These are phyloP conservation scores for Populus euphratica DNA, from an alignment of 345 rosid species.

Conservation along the genomic window DNA sequence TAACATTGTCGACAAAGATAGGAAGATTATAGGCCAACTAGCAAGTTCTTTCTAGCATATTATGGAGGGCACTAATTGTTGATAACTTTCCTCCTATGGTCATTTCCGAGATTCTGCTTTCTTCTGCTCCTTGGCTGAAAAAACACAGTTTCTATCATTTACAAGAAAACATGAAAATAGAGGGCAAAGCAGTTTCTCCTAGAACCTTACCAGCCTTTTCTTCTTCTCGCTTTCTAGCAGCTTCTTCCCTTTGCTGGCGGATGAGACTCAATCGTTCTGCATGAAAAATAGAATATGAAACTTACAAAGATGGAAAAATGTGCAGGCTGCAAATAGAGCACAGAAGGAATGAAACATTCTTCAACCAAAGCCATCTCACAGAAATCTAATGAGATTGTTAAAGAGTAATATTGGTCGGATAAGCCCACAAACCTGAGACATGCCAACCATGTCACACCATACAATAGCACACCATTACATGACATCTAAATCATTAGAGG, in stretches of 20 bases:
- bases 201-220: conserved; percentile 55
- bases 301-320: neutral
- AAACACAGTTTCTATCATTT: conserved; percentile 5
- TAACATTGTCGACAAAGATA: neutral
- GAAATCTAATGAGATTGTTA: no score
- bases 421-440: neutral
- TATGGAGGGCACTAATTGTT: neutral
- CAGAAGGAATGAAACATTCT: neutral
- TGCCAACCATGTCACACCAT: neutral
- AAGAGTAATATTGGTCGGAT: neutral
- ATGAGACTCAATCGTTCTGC: conserved; percentile 79
- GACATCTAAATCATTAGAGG: neutral
- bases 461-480: neutral
- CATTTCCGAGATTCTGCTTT: conserved; percentile 58
- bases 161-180: neutral
- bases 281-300: conserved; percentile 1
- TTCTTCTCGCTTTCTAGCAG: conserved; percentile 67
- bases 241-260: conserved; percentile 81
- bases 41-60: neutral
- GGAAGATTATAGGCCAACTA: conserved; percentile 10
- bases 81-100: conserved; percentile 15
- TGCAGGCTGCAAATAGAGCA: neutral
- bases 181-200: neutral
- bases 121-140: conserved; percentile 63
- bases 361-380: neutral